Conservation (phyloP, 2,329 filamentous ascomycete genomes). For the Colletotrichum lini region DNA sequence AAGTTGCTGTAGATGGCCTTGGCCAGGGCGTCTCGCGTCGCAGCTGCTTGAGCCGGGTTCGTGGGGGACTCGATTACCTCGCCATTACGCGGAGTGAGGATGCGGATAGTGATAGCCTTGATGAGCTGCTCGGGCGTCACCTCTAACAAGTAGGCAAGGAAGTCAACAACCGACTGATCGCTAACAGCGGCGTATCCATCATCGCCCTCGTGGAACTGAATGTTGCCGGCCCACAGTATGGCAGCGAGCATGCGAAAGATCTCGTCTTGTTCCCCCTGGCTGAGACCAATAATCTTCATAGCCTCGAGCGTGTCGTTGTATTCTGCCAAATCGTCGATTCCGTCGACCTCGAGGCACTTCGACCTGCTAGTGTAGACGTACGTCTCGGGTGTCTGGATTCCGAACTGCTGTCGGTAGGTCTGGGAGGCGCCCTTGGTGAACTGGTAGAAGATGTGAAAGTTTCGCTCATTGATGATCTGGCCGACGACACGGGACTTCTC, state of each 20-base stretch:
- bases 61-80: constrained; percentile 82
- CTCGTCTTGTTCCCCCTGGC: constrained; percentile 90
- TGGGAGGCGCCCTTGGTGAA: constrained; percentile 96
- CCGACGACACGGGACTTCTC: constrained; percentile 97
- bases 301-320: constrained; percentile 92
- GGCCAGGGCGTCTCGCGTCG: constrained; percentile 90
- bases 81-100: constrained; percentile 79
- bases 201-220: constrained; percentile 91
- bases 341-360: constrained; percentile 94
- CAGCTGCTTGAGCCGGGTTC: constrained; percentile 87
- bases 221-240: constrained; percentile 94
- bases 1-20: constrained; percentile 98
- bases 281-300: constrained; percentile 94
- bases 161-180: constrained; percentile 93
- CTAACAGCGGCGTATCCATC: constrained; percentile 87
- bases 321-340: constrained; percentile 92
- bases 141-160: constrained; percentile 93
- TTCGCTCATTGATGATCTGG: constrained; percentile 94
- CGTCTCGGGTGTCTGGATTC: constrained; percentile 90
- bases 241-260: constrained; percentile 96
- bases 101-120: constrained; percentile 89
- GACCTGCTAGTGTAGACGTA: constrained; percentile 95
- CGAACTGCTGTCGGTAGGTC: constrained; percentile 88
- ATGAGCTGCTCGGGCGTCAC: constrained; percentile 85
- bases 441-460: constrained; percentile 99